Percentiles rank a stretch among this genome's conserved stretches.
phyloP scores from a whole-genome alignment of 257 asterid genomes.

The Lithospermum erythrorhizon region DNA sequence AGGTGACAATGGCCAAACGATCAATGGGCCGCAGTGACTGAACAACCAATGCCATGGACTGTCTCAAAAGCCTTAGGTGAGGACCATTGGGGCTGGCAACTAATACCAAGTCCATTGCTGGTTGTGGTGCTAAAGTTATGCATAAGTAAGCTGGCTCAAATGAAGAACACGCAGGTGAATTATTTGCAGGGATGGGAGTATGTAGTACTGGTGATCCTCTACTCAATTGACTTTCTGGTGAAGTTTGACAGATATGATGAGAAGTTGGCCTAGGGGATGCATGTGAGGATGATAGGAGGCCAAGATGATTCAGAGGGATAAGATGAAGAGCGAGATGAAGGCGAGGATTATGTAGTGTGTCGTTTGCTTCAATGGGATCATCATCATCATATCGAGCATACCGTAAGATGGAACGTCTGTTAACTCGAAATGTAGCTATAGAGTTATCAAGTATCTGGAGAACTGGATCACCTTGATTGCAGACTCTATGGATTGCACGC shows the following conservation, averaged over 20 bases:
- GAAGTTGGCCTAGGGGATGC: constrained; percentile 11
- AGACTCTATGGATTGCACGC: constrained; percentile 27
- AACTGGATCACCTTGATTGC: constrained; percentile 55
- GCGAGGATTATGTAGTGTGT: constrained; percentile 30
- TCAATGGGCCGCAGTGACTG: constrained; percentile 64
- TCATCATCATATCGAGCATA: constrained; percentile 82
- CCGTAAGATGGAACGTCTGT: constrained; percentile 70
- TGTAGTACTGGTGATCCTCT: constrained; percentile 24
- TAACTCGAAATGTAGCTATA: constrained; percentile 70
- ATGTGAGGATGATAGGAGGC: constrained; percentile 18
- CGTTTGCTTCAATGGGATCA: constrained; percentile 69
- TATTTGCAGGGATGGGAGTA: constrained; percentile 14
- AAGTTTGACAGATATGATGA: constrained; percentile 10
- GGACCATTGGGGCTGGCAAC: constrained; percentile 85
- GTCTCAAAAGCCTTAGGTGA: constrained; percentile 78
- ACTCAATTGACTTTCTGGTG: constrained; percentile 21
- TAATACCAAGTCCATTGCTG: constrained; percentile 67
- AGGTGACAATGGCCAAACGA: constrained; percentile 65
- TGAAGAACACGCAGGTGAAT: constrained; percentile 22
- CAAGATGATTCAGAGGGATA: constrained; percentile 18
- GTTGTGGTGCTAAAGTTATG: constrained; percentile 51
- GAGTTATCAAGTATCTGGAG: constrained; percentile 91
- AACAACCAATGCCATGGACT: constrained; percentile 74
- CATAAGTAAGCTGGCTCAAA: constrained; percentile 38
- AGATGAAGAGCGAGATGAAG: constrained; percentile 53